These are phyloP conservation scores for Pythium phragmiticola DNA, from an alignment of 352 stramenopile species.

Conservation along the genomic window DNA sequence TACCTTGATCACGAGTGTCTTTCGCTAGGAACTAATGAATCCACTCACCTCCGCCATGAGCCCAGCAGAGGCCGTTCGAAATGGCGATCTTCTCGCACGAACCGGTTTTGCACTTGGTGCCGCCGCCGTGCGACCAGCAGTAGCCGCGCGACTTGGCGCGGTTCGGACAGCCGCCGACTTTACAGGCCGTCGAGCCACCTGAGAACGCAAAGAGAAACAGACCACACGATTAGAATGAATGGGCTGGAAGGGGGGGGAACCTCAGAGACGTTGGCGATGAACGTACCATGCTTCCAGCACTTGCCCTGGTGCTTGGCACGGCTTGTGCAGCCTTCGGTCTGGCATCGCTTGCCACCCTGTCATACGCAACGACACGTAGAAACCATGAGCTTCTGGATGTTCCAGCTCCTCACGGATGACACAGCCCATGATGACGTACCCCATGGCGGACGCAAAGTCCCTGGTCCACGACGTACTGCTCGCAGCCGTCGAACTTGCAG, in stretches of 20 bases:
- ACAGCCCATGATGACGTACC: constrained; percentile 30
- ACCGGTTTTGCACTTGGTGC: constrained; percentile 74
- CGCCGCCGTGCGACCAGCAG: constrained; percentile 84
- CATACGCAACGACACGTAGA: neutral
- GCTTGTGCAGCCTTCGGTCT: constrained; percentile 56
- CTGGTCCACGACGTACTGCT: constrained; percentile 79
- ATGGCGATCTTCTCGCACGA: constrained; percentile 79
- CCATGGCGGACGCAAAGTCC: constrained; percentile 74
- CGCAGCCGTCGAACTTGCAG: constrained; percentile 70
- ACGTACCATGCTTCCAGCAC: constrained; percentile 70
- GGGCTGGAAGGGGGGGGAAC: neutral
- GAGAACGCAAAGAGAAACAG: neutral
- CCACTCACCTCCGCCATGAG: constrained; percentile 53
- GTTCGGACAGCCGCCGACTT: constrained; percentile 65
- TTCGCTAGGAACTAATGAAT: neutral
- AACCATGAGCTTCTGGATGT: neutral
- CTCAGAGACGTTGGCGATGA: neutral
- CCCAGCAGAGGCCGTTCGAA: constrained; percentile 75
- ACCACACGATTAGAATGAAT: neutral
- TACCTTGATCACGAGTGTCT: neutral
- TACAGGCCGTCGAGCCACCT: constrained; percentile 71
- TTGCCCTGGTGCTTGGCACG: constrained; percentile 71
- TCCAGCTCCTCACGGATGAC: neutral
- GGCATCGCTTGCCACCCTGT: constrained; percentile 68
- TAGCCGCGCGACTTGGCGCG: constrained; percentile 84